Evolutionary conservation across 345 rosid species (phyloP).

Genomic region (Aquilaria sinensis): DNA sequence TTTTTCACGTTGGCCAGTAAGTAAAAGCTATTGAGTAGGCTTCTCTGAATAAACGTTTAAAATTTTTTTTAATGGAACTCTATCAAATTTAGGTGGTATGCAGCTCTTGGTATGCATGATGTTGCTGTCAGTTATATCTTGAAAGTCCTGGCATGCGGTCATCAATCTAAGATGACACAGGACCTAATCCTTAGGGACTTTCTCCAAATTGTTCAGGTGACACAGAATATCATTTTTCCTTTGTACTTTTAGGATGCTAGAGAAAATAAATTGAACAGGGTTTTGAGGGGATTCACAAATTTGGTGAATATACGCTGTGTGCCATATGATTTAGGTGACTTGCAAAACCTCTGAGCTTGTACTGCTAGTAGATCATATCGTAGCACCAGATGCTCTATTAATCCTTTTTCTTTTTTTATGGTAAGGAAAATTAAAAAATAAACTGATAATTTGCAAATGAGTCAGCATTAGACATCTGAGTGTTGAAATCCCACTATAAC

Average conservation of each 20-base stretch:
- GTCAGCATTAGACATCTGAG: too few relatives aligned
- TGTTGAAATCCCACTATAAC: too few relatives aligned
- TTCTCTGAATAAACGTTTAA: conserved; percentile 6
- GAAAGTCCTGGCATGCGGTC: conserved; percentile 74
- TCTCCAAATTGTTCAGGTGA: conserved; percentile 77
- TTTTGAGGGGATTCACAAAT: not conserved
- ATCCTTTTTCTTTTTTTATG: too few relatives aligned
- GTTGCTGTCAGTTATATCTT: conserved; percentile 74
- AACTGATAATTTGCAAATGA: too few relatives aligned
- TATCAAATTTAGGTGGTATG: conserved; percentile 68
- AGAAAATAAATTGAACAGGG: conserved; percentile 1
- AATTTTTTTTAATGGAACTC: conserved; percentile 14
- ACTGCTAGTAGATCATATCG: not conserved
- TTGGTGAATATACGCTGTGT: not conserved
- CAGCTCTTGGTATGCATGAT: conserved; percentile 83
- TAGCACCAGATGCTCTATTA: too few relatives aligned
- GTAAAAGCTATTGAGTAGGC: conserved; percentile 22
- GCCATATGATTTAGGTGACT: too few relatives aligned
- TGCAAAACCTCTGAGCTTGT: not conserved
- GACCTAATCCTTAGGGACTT: conserved; percentile 83
- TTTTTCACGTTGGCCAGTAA: conserved; percentile 96
- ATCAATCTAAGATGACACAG: conserved; percentile 88
- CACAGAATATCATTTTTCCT: not conserved
- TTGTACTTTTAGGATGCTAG: conserved; percentile 16
- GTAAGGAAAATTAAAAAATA: too few relatives aligned